A percentile compares a stretch with the other conserved stretches of the same genome.
phyloP scores from a whole-genome alignment of 2,329 filamentous ascomycete genomes.

The Fusarium brevicatenulatum region DNA sequence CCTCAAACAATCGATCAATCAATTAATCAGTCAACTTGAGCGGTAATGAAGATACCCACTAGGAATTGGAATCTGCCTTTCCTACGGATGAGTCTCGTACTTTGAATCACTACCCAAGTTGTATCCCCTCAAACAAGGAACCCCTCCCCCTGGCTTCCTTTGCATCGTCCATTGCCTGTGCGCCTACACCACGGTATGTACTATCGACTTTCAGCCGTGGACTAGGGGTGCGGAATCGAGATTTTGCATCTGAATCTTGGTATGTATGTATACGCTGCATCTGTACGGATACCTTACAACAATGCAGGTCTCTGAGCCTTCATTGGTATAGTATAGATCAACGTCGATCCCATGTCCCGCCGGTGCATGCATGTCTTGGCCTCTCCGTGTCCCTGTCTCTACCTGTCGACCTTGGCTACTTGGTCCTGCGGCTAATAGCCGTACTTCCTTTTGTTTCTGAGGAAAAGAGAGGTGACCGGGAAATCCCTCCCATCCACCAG shows the following conservation, averaged over 20 bases:
- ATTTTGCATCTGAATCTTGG: conserved; percentile 43
- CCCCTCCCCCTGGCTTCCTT: not conserved
- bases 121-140: not conserved
- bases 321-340: conserved; percentile 31
- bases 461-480: not conserved
- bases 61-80: not conserved
- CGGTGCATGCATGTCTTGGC: conserved; percentile 18
- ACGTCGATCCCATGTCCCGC: conserved; percentile 37
- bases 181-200: not conserved
- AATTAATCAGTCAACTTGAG: not conserved
- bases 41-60: not conserved
- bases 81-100: not conserved
- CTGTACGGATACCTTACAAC: conserved; percentile 1
- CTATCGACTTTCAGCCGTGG: conserved; percentile 10
- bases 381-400: conserved; percentile 5
- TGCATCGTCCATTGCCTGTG: not conserved
- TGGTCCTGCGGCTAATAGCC: not conserved
- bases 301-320: conserved; percentile 30
- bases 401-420: not conserved
- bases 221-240: conserved; percentile 30
- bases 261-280: not conserved
- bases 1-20: not conserved
- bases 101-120: not conserved
- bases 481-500: not conserved
- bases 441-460: not conserved